Evolutionary conservation across 148 eudicot species (phyloP).

Genomic region (Camellia japonica): DNA sequence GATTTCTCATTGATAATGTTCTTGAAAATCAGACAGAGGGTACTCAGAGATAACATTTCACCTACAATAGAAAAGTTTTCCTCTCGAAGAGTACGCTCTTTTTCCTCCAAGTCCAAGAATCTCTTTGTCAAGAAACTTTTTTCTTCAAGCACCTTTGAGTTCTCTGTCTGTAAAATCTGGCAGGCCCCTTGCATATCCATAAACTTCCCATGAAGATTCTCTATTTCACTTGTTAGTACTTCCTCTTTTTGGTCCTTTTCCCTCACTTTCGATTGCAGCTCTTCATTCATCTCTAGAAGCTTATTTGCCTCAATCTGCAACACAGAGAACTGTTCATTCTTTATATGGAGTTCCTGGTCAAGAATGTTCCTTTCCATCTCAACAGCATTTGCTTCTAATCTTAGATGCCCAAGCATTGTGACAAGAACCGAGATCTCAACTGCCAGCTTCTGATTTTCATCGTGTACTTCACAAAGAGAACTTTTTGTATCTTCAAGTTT

Average conservation of each 20-base stretch:
- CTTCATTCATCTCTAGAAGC: conserved; percentile 61
- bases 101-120: conserved; percentile 41
- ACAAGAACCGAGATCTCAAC: conserved; percentile 63
- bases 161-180: conserved; percentile 48
- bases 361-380: conserved; percentile 40
- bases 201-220: conserved; percentile 48
- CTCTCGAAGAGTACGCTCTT: conserved; percentile 41
- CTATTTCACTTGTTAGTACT: conserved; percentile 45
- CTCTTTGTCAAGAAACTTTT: conserved; percentile 47
- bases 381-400: conserved; percentile 39
- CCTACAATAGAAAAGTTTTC: conserved; percentile 43
- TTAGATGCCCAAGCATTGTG: conserved; percentile 58
- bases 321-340: conserved; percentile 40
- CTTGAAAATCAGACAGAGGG: conserved; percentile 49
- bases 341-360: conserved; percentile 45
- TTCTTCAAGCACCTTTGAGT: conserved; percentile 40
- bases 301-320: conserved; percentile 54
- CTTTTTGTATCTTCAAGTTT: conserved; percentile 49
- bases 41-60: conserved; percentile 56
- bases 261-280: conserved; percentile 45
- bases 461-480: conserved; percentile 44
- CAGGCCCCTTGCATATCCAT: conserved; percentile 47
- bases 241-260: conserved; percentile 54
- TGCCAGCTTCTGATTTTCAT: conserved; percentile 57
- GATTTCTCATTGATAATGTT: conserved; percentile 56